Base-by-base conservation (phyloP, 2,329 filamentous ascomycete species). In the Curvularia lunata region DNA sequence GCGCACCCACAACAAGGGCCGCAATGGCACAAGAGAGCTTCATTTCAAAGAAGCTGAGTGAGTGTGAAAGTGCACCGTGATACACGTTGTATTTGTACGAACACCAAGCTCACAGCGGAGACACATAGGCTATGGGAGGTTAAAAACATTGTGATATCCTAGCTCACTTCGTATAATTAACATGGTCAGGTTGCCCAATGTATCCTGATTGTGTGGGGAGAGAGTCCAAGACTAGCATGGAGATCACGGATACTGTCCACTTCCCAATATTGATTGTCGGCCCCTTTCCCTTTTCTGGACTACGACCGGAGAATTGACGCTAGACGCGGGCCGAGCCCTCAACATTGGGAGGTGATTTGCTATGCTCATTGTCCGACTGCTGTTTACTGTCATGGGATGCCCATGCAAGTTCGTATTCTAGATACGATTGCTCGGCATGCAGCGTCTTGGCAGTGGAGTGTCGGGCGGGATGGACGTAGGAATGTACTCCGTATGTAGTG, bases 1-100 rank as follows among this genome's bases (percentile, higher is more conserved):
- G 54, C 49, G 42, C 49, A 13, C 54, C 49, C 49, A 53, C 28
- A 2, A 56, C 19, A 42, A 56, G 54, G 42, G 49, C 54, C 42
- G 54, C 42, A 28, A 56, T 37, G 21, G 49, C 54, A 34, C 27
- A 40, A 37, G 42, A 37, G 12, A 56, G 12, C 16, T 48, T 47
- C 54, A 56, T 56, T 13, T 13, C 18, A 9, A 34, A 5, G n/a
- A 6, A 42, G 1, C 10, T 34, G 37, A 18, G 41, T 18, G 40
- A 19, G 27, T 16, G 34, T 5, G 1, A 10, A 21, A 6, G 28
- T 12, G 12, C 19, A 34, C 48, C 23, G 10, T 37, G 19, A 34
- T 41, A 27, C n/a, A 27, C 43, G 19, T 41, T 19, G 27, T 52
- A 47, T 48, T 40, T 52, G 54, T 48, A 56, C 27, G 12, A 52